Conservation (phyloP, 768 basidiomycete species). For the Dentipellis fragilis region DNA sequence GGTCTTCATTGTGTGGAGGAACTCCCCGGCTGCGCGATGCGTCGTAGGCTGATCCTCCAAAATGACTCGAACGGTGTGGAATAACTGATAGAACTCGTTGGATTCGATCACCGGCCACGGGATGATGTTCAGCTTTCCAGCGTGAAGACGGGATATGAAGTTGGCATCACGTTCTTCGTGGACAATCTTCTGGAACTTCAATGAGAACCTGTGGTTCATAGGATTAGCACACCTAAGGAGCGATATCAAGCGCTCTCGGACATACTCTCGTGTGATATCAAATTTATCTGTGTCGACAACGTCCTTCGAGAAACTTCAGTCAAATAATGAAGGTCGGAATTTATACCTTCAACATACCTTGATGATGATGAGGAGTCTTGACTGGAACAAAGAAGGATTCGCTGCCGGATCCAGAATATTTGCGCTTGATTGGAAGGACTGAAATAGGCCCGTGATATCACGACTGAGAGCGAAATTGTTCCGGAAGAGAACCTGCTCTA, state of each 20-base stretch:
- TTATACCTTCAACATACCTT: constrained; percentile 46
- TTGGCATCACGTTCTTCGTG: constrained; percentile 50
- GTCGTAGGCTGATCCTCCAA: constrained; percentile 40
- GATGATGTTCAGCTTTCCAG: constrained; percentile 43
- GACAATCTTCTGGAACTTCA: constrained; percentile 54
- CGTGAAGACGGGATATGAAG: constrained; percentile 51
- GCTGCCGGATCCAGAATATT: constrained; percentile 46
- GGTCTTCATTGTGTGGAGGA: constrained; percentile 47
- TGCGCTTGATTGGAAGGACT: constrained; percentile 51
- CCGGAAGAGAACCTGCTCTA: constrained; percentile 44
- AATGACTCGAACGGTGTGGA: constrained; percentile 33
- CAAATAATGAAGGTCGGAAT: background rate
- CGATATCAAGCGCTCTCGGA: background rate
- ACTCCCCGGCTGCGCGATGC: constrained; percentile 41
- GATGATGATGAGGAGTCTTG: constrained; percentile 51
- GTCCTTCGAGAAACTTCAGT: constrained; percentile 30
- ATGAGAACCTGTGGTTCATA: constrained; percentile 32
- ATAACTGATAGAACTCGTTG: constrained; percentile 47
- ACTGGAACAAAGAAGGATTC: constrained; percentile 50
- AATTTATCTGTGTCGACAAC: constrained; percentile 51
- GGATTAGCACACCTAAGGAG: background rate
- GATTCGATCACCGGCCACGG: constrained; percentile 66
- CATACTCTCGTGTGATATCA: constrained; percentile 51
- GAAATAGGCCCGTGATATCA: constrained; percentile 51
- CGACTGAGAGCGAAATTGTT: constrained; percentile 56